Evolutionary conservation across 345 rosid species (phyloP).

Genomic region (Eucalyptus sideroxylon): DNA sequence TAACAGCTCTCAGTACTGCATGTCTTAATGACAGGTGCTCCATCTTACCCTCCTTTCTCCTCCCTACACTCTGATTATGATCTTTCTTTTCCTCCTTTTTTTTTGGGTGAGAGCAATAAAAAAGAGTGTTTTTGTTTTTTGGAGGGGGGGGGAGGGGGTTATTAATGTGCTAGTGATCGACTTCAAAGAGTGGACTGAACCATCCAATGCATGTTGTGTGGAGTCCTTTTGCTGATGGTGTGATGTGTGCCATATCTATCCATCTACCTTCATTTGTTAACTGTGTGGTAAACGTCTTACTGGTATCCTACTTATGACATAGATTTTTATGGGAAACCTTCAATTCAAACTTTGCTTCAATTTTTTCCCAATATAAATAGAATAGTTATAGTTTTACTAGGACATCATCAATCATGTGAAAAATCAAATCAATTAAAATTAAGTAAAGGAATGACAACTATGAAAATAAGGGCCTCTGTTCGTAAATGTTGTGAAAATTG

Average conservation of each 20-base stretch:
- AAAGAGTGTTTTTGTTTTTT: not conserved
- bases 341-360: not conserved
- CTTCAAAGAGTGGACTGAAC: not conserved
- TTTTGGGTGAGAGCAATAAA: not conserved
- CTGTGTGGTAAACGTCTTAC: not conserved
- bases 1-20: slow-evolving; percentile 64
- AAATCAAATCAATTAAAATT: not conserved
- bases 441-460: not conserved
- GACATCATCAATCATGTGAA: not conserved
- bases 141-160: fast-evolving
- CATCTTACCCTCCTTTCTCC: not conserved
- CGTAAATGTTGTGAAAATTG: not conserved
- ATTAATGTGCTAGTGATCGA: not conserved
- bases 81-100: not conserved
- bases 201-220: not conserved
- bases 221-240: not conserved
- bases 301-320: not conserved
- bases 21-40: slow-evolving; percentile 80
- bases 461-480: not conserved
- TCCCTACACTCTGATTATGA: not conserved
- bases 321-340: not conserved
- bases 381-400: not conserved
- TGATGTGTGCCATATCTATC: not conserved
- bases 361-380: not conserved
- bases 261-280: not conserved